These are phyloP conservation scores for Backusella macrospora DNA, from an alignment of 192 early-diverging fungal genomes.

Conservation along the genomic window DNA sequence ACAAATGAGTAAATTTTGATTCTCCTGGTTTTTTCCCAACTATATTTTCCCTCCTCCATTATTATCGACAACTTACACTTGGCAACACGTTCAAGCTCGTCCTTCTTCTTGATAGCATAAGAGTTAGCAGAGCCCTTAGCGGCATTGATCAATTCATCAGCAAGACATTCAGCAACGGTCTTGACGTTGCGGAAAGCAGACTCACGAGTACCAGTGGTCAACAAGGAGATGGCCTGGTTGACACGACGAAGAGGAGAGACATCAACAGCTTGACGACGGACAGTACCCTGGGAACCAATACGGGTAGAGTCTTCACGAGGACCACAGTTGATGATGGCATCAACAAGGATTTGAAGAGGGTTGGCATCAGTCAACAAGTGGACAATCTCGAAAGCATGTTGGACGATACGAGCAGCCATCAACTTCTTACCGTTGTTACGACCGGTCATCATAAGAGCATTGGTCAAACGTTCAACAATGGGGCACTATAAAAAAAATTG, in stretches of 20 bases:
- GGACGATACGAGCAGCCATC: conserved; percentile 97
- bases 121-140: conserved; percentile 97
- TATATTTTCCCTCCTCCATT: background rate
- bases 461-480: conserved; percentile 96
- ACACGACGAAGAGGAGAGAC: conserved; percentile 97
- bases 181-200: conserved; percentile 99
- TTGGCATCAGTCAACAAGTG: conserved; percentile 97
- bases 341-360: conserved; percentile 97
- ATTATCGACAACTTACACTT: conserved; percentile 47
- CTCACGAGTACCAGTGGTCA: conserved; percentile 97
- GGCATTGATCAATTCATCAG: conserved; percentile 99
- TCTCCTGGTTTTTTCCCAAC: too few species aligned
- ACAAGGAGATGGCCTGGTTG: conserved; percentile 92
- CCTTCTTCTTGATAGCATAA: conserved; percentile 99
- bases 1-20: too few species aligned
- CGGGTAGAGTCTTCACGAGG: conserved; percentile 99
- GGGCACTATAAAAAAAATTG: conserved; percentile 68
- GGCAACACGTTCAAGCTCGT: conserved; percentile 92
- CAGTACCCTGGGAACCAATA: conserved; percentile 95
- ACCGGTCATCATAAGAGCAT: conserved; percentile 99
- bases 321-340: conserved; percentile 99
- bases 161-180: conserved; percentile 99
- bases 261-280: conserved; percentile 99
- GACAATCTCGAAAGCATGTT: conserved; percentile 99
- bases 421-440: conserved; percentile 99